Evolutionary conservation across 75 land plant genomes (phyloP).

Genomic region (Adiantum capillusveneris): DNA sequence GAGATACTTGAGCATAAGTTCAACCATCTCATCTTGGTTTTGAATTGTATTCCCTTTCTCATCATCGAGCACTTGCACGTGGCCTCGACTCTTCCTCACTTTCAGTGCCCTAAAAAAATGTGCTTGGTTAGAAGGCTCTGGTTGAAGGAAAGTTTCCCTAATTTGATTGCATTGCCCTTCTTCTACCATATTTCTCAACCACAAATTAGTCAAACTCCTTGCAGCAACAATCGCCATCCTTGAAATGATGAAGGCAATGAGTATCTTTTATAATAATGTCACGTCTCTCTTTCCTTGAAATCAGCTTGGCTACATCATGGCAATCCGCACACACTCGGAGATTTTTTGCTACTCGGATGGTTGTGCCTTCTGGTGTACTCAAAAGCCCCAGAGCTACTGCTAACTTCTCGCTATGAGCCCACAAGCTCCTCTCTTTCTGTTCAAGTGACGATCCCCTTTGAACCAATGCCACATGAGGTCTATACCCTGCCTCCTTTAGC

Average conservation of each 20-base stretch:
- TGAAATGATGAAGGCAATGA: slow-evolving; percentile 20
- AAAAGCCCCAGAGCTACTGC: slow-evolving; percentile 22
- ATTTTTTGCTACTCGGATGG: slow-evolving; percentile 14
- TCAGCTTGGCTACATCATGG: slow-evolving; percentile 16
- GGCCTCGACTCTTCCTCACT: no score
- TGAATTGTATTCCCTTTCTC: no score
- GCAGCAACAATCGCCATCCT: slow-evolving; percentile 15
- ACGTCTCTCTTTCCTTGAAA: slow-evolving; percentile 11
- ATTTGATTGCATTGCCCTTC: no score
- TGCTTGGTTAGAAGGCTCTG: no score
- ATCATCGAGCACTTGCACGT: no score
- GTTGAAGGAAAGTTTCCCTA: no score
- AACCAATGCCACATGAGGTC: no score
- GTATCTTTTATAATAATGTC: slow-evolving; percentile 18
- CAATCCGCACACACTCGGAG: slow-evolving; percentile 14
- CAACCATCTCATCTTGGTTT: no score
- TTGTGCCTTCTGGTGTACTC: slow-evolving; percentile 7
- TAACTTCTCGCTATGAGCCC: slow-evolving; percentile 21
- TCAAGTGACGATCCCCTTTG: background rate
- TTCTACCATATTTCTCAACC: no score
- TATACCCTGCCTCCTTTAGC: no score
- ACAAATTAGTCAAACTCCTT: background rate
- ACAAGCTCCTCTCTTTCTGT: slow-evolving; percentile 10
- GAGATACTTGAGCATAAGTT: no score
- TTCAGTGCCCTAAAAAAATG: no score